phyloP scores from a whole-genome alignment of 1,139 yeast genomes.

The Geotrichum candidum region DNA sequence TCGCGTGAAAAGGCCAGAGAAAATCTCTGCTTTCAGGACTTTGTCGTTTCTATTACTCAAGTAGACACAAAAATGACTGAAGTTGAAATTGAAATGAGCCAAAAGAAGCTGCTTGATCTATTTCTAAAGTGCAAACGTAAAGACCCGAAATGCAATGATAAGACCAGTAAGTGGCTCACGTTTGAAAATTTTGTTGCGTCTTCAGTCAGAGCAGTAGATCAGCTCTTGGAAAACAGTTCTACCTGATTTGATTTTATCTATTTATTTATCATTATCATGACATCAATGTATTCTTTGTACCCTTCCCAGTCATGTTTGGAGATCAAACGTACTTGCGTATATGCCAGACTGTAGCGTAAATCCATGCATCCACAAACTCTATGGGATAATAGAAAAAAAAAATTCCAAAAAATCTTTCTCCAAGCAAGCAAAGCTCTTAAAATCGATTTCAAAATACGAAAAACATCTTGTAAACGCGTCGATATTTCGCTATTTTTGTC shows the following conservation, averaged over 20 bases:
- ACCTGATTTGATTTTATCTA: not conserved
- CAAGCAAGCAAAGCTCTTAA: not conserved
- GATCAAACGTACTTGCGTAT: not conserved
- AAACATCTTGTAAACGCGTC: not conserved
- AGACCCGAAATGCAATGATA: not conserved
- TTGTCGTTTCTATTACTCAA: slow-evolving; percentile 1
- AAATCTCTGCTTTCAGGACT: not conserved
- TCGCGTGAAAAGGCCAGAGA: not conserved
- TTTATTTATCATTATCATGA: not conserved
- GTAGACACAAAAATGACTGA: not conserved
- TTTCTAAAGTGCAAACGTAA: slow-evolving; percentile 1
- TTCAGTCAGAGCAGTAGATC: not conserved
- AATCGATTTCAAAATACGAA: not conserved
- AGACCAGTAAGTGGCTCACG: slow-evolving; percentile 1
- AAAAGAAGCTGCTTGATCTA: not conserved
- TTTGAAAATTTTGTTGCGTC: not conserved
- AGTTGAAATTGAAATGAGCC: slow-evolving; percentile 7
- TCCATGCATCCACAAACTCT: not conserved
- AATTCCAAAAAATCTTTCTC: not conserved
- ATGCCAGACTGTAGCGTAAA: not conserved
- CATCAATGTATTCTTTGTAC: not conserved
- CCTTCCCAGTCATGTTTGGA: not conserved
- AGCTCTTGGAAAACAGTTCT: not conserved
- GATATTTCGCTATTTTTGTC: not conserved
- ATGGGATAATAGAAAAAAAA: not conserved